Base-by-base conservation (phyloP, 2,329 filamentous ascomycete genomes). In the Aspergillus unguis region DNA sequence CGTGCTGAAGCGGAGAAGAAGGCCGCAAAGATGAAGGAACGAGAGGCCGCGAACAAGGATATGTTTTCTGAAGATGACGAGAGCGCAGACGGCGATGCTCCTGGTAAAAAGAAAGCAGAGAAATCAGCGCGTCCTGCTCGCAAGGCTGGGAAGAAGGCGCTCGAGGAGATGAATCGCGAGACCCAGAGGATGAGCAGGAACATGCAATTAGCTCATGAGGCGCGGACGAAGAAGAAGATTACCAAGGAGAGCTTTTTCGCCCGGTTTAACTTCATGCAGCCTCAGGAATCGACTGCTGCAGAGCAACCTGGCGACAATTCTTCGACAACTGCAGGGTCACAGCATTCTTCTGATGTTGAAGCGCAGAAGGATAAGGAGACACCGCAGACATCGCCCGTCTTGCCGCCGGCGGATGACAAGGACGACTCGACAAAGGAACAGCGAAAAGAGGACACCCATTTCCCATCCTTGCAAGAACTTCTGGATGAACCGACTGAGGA, bases 101-200 rank as follows among this genome's bases (percentile, higher is more conserved):
- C 84, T 27, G 85, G 80, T n/a, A 78, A 77, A 40, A 83, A 77
- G 40, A 83, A 77, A 56, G 75, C 94, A 41, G 88, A 87, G 0
- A 88, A 92, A 65, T 76, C 81, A 36, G 78, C 81, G 27, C 84
- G 86, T 3, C 86, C 90, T 4, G 59, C 69, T 2, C 83, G 94
- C 9, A 95, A 94, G 68, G 92, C 94, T 0, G 92, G 92, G 75
- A 97, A 92, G 75, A 96, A 91, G 73, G 94, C 94, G 0, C 70
- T 96, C 38, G 90, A 96, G 67, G 92, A 97, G 61, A 96, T 99
- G 87, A 87, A 88, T 62, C 84, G 90, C 53, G 94, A 99, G 72
- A 96, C 92, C 1, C 94, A 99, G 74, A 85, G 94, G 29, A 83
- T 99, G 75, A 86, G 84, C 60, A 83, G 94, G 59, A 95, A 88